Base-by-base conservation (phyloP, 345 rosid species). In the Lenwebbia sp. region DNA sequence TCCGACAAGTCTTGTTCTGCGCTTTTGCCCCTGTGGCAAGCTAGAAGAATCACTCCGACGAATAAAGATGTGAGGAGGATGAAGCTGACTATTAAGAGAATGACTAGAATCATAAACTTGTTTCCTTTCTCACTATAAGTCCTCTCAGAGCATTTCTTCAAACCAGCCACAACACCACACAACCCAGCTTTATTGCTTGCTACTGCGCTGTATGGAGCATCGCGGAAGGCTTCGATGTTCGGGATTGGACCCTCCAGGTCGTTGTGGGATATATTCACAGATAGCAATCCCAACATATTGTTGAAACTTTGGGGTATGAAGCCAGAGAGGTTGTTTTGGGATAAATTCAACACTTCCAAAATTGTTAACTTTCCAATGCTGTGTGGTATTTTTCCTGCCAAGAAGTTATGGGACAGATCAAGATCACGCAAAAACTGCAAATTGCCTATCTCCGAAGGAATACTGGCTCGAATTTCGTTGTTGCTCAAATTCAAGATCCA, bases 181-280 rank as follows among this genome's bases (percentile, higher is more conserved):
- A 70, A 70, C 47, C 47, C 78, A 9, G 2, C 70, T 83, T 19
- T 56, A 74, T 89, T 90, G 81, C 89, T 86, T 82, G 62, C 60
- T 1, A 84, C 84, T 51, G 84, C 85, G 22, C 54, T 58, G 13
- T 78, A 54, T 2, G 86, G 74, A 58, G 88, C 87, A 84, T 56
- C 28, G 41, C 47, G 58, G 41, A 90, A 90, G 44, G 54, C 78
- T 37, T 70, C 0, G 47, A 70, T 70, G 26, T 37, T 70, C 0
- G 78, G 78, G 7, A 70, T 70, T 37, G 78, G 78, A 70, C 78
- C 78, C 78, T 70, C 78, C 26, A 70, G 44, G 78, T 70, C 1
- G 47, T 90, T 90, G 51, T 89, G 13, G 23, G 92, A 90, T n/a
- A 89, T 33, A 44, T 90, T 62, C 40, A 86, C 57, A 23, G 52